These are phyloP conservation scores for Trichosporon sp. DNA, from an alignment of 1,284 basidiomycete genomes.

Conservation along the genomic window DNA sequence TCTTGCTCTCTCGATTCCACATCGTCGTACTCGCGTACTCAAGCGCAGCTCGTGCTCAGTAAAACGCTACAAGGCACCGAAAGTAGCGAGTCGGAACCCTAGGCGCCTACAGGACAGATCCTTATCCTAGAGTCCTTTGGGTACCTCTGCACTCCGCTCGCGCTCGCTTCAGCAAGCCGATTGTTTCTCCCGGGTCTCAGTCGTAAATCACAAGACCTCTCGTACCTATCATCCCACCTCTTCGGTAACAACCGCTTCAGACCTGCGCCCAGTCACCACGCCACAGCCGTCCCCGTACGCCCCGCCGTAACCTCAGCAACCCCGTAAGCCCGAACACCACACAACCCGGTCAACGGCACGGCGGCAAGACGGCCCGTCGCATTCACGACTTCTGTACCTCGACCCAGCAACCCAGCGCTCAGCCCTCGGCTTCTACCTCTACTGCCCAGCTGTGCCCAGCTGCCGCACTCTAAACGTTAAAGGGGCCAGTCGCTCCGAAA, in stretches of 20 bases:
- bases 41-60: neutral
- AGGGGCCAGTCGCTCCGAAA: constrained; percentile 11
- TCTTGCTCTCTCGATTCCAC: neutral
- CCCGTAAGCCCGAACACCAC: neutral
- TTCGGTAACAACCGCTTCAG: neutral
- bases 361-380: neutral
- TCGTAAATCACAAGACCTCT: constrained; percentile 11
- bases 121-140: constrained; percentile 5
- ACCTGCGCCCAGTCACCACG: neutral
- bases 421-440: neutral
- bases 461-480: constrained; percentile 12
- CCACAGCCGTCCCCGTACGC: neutral
- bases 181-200: neutral
- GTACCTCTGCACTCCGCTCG: neutral
- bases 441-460: neutral
- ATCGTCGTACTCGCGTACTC: neutral
- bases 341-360: neutral
- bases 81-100: neutral
- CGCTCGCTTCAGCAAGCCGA: neutral
- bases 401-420: neutral
- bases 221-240: neutral
- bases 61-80: neutral
- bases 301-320: neutral
- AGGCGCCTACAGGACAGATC: constrained; percentile 1
- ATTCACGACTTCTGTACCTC: constrained; percentile 7